A percentile compares a stretch with the other conserved stretches of the same genome.
phyloP scores from a whole-genome alignment of 345 rosid species.

The Camelina laxa region DNA sequence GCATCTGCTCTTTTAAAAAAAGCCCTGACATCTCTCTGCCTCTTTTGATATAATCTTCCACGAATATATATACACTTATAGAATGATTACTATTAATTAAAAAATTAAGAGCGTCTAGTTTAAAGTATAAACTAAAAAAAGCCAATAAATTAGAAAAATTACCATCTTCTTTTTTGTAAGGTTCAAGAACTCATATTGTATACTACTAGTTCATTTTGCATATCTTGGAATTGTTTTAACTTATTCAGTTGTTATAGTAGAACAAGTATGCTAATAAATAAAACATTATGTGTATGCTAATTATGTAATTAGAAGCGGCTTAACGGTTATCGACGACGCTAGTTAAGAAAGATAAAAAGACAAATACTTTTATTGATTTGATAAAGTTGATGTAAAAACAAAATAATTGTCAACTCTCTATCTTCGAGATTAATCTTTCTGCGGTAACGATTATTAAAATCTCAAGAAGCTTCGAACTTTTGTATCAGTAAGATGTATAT shows the following conservation, averaged over 20 bases:
- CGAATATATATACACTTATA: background rate
- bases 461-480: constrained; percentile 54
- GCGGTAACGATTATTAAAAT: constrained; percentile 11
- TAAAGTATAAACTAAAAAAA: too few relatives aligned
- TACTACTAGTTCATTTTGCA: too few relatives aligned
- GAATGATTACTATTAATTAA: background rate
- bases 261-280: too few relatives aligned
- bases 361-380: too few relatives aligned
- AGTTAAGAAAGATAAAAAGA: background rate
- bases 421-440: constrained; percentile 29
- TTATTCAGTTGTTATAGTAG: too few relatives aligned
- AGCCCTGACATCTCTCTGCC: background rate
- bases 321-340: background rate
- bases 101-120: background rate
- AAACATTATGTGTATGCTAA: background rate
- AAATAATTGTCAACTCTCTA: constrained; percentile 29
- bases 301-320: background rate
- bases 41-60: constrained; percentile 4
- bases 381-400: constrained; percentile 20
- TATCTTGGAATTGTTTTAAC: too few relatives aligned
- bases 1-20: constrained; percentile 19
- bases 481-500: constrained; percentile 24
- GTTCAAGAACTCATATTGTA: too few relatives aligned
- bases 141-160: background rate
- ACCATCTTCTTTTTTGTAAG: too few relatives aligned